Evolutionary conservation across 371 early-diverging fungal species (phyloP), one percentile per base, ranked within the genome.

Genomic region (Mortierella sp.): DNA sequence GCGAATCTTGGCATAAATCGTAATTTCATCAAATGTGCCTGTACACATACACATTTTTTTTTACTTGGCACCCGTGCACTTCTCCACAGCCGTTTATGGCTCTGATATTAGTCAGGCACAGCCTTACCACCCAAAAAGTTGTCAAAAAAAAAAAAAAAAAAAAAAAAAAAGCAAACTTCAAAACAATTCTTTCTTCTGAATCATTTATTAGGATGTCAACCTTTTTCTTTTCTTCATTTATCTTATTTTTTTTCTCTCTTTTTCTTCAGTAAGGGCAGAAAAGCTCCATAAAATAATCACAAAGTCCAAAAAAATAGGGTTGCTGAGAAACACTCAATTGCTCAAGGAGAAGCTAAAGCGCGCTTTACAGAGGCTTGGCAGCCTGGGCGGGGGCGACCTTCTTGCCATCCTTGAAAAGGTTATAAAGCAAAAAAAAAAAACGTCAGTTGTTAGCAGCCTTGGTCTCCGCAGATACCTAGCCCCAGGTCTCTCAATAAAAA

Each of bases 331-430:
- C 55, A 55, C 55, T 55, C 55, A 55, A 55, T 55, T 55, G 32
- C 55, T 55, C 55, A 55, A 55, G 50, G 50, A 50, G 28, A 55
- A 28, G 55, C 32, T 32, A 55, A 59, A 33, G 41, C 21, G 47
- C 63, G 58, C 69, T 81, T 81, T 81, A 81, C 76, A 81, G 76
- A 66, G 82, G 72, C 76, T 81, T 81, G 76, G 76, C 76, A 53
- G 70, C 70, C 82, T 81, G 82, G 59, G 72, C 59, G 52, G 89
- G 86, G 63, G 77, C 77, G 64, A 89, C 84, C 84, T 89, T 89
- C 84, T 89, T 88, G 70, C 89, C 89, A 84, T 89, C 89, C 87
- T 87, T 66, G 55, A 55, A 55, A 55, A 47, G 0, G 2, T 36
- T 36, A 36, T 3, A 16, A 41, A 67, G n/a, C 32, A 41, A 45